Evolutionary conservation across 1,139 yeast species (phyloP), one percentile per base, ranked within the genome.

Genomic region (Torulaspora globosa): DNA sequence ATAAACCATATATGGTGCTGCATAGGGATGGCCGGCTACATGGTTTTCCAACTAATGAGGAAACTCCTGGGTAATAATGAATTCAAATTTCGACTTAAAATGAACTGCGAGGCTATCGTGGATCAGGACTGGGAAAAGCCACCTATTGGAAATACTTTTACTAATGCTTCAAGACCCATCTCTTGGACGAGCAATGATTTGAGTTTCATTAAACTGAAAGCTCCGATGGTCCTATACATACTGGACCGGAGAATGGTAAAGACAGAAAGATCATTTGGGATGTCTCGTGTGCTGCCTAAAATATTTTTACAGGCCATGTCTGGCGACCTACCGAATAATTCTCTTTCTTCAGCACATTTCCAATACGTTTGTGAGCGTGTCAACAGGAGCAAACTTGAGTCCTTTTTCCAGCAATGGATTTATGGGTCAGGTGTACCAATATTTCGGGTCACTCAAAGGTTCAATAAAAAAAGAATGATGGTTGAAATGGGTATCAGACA

Each of bases 401-500:
- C 74, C 1, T 94, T 94, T 59, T 92, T 92, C 66, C 83, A 81
- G 55, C 96, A 94, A 63, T 94, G 99, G 99, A 85, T 94, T 1
- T 81, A 73, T 66, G 89, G 95, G 3, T 74, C 84, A 0, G 98
- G 98, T 1, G 85, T 86, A 19, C 99, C 99, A 0, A 76, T 82
- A 2, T 86, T 94, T 60, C 74, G 88, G 49, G 85, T 94, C 5
- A 84, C 95, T 0, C 98, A 94, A 62, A 74, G 90, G 47, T 94
- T 92, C 67, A 94, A 92, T 69, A 88, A 88, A 62, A 94, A 94
- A 65, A 76, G 97, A 58, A 87, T 90, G 78, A 82, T 90, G 63
- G 83, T 94, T 46, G 99, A 94, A 63, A 85, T 94, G 87, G 89
- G 88, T 31, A 89, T 94, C 34, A 76, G 96, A 42, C 99, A 94